Conservation (phyloP, 106 monocot species). For the Xerophyta viscosa region DNA sequence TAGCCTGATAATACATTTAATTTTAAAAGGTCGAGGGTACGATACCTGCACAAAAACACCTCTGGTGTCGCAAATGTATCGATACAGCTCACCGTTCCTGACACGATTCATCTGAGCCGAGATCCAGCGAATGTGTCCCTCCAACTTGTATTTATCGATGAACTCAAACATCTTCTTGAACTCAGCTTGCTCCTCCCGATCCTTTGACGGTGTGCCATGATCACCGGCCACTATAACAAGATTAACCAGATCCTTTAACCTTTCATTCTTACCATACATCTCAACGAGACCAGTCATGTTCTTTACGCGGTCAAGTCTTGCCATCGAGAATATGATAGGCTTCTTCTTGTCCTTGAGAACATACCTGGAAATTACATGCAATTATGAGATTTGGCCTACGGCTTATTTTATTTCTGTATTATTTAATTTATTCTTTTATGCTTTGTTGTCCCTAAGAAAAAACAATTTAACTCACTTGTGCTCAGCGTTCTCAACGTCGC, state of each 20-base stretch:
- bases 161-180: conserved; percentile 49
- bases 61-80: conserved; percentile 39
- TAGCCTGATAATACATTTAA: too few species aligned
- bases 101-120: conserved; percentile 58
- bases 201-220: conserved; percentile 55
- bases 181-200: conserved; percentile 51
- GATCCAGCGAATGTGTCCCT: conserved; percentile 63
- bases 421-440: too few species aligned
- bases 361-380: conserved; percentile 13
- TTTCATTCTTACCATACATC: conserved; percentile 41
- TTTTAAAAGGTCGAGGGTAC: neutral
- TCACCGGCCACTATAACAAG: conserved; percentile 52
- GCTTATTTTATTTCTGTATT: too few species aligned
- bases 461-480: conserved; percentile 25
- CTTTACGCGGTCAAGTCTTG: conserved; percentile 53
- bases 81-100: conserved; percentile 54
- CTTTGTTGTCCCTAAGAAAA: too few species aligned
- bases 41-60: conserved; percentile 58
- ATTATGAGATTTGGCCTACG: neutral
- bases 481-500: conserved; percentile 23
- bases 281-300: conserved; percentile 57
- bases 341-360: conserved; percentile 46
- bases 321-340: conserved; percentile 65
- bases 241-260: conserved; percentile 40
- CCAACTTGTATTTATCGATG: conserved; percentile 46